phyloP scores from a whole-genome alignment of 306 rosid genomes.

The Medicago arabica region DNA sequence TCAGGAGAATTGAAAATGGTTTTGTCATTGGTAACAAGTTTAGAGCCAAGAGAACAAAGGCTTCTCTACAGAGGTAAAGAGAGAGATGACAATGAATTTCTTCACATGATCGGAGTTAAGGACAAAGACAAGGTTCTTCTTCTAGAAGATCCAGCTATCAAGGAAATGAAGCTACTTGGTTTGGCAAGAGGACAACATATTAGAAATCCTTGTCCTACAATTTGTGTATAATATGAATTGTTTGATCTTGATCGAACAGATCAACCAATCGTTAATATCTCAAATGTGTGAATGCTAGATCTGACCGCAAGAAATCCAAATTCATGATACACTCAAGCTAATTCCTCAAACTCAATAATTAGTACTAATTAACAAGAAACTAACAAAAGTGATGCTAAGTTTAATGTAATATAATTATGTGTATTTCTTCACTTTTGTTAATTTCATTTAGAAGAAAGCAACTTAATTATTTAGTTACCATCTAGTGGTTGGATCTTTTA shows the following conservation, averaged over 20 bases:
- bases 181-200: constrained; percentile 48
- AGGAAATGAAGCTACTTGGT: constrained; percentile 76
- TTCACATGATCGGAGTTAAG: constrained; percentile 95
- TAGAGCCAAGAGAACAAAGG: constrained; percentile 90
- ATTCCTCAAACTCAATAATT: constrained; percentile 11
- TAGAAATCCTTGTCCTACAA: constrained; percentile 52
- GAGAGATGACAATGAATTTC: constrained; percentile 77
- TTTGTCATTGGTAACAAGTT: constrained; percentile 64
- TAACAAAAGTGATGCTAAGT: constrained; percentile 16
- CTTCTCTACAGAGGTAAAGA: constrained; percentile 87
- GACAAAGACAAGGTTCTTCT: constrained; percentile 90
- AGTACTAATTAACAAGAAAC: constrained; percentile 51
- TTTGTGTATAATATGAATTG: constrained; percentile 53
- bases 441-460: constrained; percentile 46
- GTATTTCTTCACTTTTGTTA: constrained; percentile 40
- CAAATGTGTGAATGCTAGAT: neutral
- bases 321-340: neutral
- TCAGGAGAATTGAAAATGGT: constrained; percentile 85
- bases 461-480: constrained; percentile 38
- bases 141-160: constrained; percentile 87
- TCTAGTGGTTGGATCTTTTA: constrained; percentile 33
- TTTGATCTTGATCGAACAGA: neutral
- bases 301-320: neutral
- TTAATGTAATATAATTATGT: constrained; percentile 16
- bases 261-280: neutral